Conservation (phyloP, 768 basidiomycete species). For the Suillus clintonianus region DNA sequence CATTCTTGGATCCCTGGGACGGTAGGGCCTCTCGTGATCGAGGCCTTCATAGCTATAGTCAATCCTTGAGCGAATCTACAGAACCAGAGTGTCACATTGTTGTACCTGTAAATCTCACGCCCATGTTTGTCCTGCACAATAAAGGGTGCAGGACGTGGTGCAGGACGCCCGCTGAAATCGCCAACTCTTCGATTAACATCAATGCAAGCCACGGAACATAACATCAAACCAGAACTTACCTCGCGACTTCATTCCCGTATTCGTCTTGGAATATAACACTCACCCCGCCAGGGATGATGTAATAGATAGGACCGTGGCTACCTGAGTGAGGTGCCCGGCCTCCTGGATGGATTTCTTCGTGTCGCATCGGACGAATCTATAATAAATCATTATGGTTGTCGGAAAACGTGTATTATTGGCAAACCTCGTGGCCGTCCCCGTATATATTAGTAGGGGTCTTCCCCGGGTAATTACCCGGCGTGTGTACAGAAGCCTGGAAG, state of each 20-base stretch:
- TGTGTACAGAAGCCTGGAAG: conserved; percentile 18
- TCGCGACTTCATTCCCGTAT: conserved; percentile 61
- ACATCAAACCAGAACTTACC: conserved; percentile 36
- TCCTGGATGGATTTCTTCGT: conserved; percentile 25
- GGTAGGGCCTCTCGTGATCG: conserved; percentile 23
- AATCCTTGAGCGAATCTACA: not conserved
- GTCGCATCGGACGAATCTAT: conserved; percentile 26
- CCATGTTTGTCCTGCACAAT: conserved; percentile 64
- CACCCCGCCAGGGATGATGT: conserved; percentile 66
- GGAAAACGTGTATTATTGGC: conserved; percentile 9
- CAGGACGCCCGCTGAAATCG: conserved; percentile 41
- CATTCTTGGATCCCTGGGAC: conserved; percentile 27
- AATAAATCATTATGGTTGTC: not conserved
- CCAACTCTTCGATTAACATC: conserved; percentile 44
- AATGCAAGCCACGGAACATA: not conserved
- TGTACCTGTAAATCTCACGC: conserved; percentile 56
- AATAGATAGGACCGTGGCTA: conserved; percentile 43
- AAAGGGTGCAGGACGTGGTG: conserved; percentile 41
- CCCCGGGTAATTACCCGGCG: conserved; percentile 4
- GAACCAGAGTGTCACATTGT: not conserved
- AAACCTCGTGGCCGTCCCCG: conserved; percentile 19
- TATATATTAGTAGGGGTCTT: conserved; percentile 35
- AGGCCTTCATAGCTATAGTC: conserved; percentile 26
- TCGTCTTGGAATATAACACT: conserved; percentile 71
- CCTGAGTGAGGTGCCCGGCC: conserved; percentile 21